phyloP scores from a whole-genome alignment of 169 alveolate species.

The Plasmodium yoelii region DNA sequence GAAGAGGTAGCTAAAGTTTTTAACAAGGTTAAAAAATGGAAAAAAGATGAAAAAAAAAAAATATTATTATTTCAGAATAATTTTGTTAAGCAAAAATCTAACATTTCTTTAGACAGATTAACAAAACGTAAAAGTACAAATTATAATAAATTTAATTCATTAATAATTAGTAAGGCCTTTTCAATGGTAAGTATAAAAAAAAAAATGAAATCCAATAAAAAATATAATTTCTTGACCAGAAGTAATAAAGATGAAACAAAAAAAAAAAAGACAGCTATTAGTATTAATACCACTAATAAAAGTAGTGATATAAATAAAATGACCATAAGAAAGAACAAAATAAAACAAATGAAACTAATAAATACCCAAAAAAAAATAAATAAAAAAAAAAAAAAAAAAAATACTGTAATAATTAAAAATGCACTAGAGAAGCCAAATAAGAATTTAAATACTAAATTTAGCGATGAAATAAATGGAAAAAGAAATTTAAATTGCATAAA shows the following conservation, averaged over 20 bases:
- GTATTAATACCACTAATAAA: conserved; percentile 10
- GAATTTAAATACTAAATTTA: conserved; percentile 17
- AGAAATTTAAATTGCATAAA: background rate
- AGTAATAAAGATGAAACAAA: background rate
- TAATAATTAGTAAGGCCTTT: conserved; percentile 48
- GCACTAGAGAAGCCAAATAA: conserved; percentile 52
- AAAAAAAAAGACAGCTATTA: conserved; percentile 11
- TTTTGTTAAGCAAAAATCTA: conserved; percentile 45
- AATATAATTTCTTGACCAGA: conserved; percentile 12
- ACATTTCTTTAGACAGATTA: conserved; percentile 59
- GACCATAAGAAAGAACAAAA: conserved; percentile 15
- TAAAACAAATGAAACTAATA: conserved; percentile 22
- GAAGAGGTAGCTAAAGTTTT: conserved; percentile 69
- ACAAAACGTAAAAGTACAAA: conserved; percentile 60
- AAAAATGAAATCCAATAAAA: background rate
- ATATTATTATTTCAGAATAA: conserved; percentile 30
- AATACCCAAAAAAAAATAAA: conserved; percentile 30
- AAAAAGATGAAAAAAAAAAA: conserved; percentile 67
- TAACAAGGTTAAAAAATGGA: conserved; percentile 38
- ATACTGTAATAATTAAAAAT: conserved; percentile 7
- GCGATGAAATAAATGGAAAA: conserved; percentile 15
- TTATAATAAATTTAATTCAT: conserved; percentile 52
- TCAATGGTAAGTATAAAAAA: conserved; percentile 11
- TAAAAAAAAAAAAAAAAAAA: conserved; percentile 37
- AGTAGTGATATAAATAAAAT: conserved; percentile 1